These are phyloP conservation scores for Huiozyma sinensis DNA, from an alignment of 805 yeast genomes.

Conservation along the genomic window DNA sequence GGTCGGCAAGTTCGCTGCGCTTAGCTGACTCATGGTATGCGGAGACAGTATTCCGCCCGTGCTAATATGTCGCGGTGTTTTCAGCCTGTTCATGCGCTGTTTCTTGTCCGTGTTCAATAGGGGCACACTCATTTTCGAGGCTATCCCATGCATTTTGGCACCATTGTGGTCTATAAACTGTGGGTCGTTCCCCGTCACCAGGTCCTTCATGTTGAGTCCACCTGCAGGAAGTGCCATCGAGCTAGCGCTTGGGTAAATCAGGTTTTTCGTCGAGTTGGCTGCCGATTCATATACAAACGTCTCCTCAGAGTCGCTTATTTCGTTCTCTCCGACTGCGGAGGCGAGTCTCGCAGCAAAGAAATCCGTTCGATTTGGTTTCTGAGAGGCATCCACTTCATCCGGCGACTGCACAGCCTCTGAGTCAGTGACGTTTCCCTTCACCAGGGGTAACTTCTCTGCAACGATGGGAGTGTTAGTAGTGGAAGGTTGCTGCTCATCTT, in stretches of 20 bases:
- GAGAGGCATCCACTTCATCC: conserved; percentile 4
- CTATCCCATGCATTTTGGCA: conserved; percentile 15
- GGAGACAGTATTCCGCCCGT: conserved; percentile 19
- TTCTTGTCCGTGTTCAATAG: conserved; percentile 20
- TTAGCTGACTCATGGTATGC: conserved; percentile 1
- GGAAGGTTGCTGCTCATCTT: neutral
- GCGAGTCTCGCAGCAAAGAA: conserved; percentile 92
- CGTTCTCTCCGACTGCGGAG: conserved; percentile 84
- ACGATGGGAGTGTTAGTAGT: no score
- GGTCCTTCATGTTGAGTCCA: conserved; percentile 4
- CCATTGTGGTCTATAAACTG: conserved; percentile 4
- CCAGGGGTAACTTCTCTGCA: neutral
- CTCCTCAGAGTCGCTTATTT: conserved; percentile 82
- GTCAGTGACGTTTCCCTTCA: neutral
- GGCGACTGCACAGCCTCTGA: neutral
- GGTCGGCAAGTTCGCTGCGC: neutral
- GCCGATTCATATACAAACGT: conserved; percentile 82
- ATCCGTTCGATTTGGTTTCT: conserved; percentile 61
- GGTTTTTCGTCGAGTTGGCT: conserved; percentile 24
- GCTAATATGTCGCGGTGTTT: conserved; percentile 26
- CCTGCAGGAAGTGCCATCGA: conserved; percentile 15
- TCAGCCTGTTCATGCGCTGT: conserved; percentile 14
- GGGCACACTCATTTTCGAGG: conserved; percentile 27
- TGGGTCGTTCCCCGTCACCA: conserved; percentile 1
- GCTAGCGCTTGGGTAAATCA: conserved; percentile 10